Base-by-base conservation (phyloP, 2,329 filamentous ascomycete genomes). In the Macrophomina phaseolina region DNA sequence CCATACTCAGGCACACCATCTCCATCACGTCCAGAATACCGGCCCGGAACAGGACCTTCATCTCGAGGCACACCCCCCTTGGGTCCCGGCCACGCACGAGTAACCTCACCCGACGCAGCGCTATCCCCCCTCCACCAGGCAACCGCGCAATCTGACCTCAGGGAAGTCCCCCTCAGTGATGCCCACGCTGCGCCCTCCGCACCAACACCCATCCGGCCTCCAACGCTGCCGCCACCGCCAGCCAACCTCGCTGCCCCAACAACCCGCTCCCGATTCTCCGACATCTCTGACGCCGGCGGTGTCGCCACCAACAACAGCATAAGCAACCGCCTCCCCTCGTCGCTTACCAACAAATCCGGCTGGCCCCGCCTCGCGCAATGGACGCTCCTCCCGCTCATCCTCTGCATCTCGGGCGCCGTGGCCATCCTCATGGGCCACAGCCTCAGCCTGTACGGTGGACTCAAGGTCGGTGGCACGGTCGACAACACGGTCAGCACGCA, bases 361-460 rank as follows among this genome's bases (percentile, higher is more conserved):
- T 65, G 51, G 51, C 51, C 52, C 8, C 28, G 49, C 36, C 30
- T 45, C 8, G 63, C 38, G 8, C 55, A 61, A 9, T 66, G 65
- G 65, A 62, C 55, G 3, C n/a, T 62, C 4, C 28, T 66, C 28
- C 65, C 51, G 4, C n/a, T 48, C 23, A 55, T 55, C 40, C 40
- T 63, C 7, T 12, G 58, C 30, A 32, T 56, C 14, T 49, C 38
- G 7, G 60, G 30, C 18, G 42, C 45, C 48, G 65, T 51, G 28
- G 49, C 60, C 58, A 64, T 67, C 34, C 30, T 64, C 5, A 49
- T 61, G 14, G 60, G 58, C 48, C 60, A 63, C 58, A 64, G 58
- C 48, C 65, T 67, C 2, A 32, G 49, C 38, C 42, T 64, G 34
- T 67, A 67, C 58, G 58, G 65, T 58, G 53, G 60, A 4, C 46